These are phyloP conservation scores for Candida endomychidarum DNA, from an alignment of 805 yeast species.

Conservation along the genomic window DNA sequence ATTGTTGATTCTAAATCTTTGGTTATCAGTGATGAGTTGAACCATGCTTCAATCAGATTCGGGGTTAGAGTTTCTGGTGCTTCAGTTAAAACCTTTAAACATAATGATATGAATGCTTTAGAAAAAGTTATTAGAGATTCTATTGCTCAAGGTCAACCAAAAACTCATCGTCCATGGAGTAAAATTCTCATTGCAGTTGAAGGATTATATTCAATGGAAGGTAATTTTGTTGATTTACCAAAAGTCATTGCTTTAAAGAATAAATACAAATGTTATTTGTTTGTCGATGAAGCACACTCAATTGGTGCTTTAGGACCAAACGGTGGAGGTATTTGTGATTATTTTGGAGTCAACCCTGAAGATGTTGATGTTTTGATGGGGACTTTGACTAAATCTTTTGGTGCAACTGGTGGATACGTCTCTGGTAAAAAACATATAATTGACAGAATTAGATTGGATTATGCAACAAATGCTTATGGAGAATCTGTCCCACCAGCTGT, in stretches of 20 bases:
- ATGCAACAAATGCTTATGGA: slow-evolving; percentile 72
- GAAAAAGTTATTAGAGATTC: slow-evolving; percentile 79
- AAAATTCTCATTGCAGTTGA: slow-evolving; percentile 84
- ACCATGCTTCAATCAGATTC: slow-evolving; percentile 93
- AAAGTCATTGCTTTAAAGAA: slow-evolving; percentile 67
- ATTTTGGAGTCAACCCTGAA: slow-evolving; percentile 75
- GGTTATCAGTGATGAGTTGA: slow-evolving; percentile 89
- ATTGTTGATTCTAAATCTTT: slow-evolving; percentile 84
- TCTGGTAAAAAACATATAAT: slow-evolving; percentile 73
- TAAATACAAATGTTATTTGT: slow-evolving; percentile 84
- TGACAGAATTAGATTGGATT: slow-evolving; percentile 70
- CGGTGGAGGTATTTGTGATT: slow-evolving; percentile 95
- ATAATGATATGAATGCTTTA: slow-evolving; percentile 80
- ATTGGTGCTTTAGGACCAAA: slow-evolving; percentile 97
- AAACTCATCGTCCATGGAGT: slow-evolving; percentile 95
- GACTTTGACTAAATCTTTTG: slow-evolving; percentile 94
- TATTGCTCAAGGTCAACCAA: slow-evolving; percentile 92
- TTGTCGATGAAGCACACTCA: slow-evolving; percentile 97
- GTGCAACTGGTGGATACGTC: slow-evolving; percentile 97
- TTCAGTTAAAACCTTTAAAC: slow-evolving; percentile 86
- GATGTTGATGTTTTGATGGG: slow-evolving; percentile 93
- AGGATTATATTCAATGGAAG: slow-evolving; percentile 92
- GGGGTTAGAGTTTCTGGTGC: slow-evolving; percentile 95
- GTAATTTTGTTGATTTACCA: slow-evolving; percentile 84
- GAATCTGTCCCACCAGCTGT: slow-evolving; percentile 93